A percentile compares a stretch with the other conserved stretches of the same genome.
phyloP scores from a whole-genome alignment of 176 grass and related monocot species.

The Poa annua region DNA sequence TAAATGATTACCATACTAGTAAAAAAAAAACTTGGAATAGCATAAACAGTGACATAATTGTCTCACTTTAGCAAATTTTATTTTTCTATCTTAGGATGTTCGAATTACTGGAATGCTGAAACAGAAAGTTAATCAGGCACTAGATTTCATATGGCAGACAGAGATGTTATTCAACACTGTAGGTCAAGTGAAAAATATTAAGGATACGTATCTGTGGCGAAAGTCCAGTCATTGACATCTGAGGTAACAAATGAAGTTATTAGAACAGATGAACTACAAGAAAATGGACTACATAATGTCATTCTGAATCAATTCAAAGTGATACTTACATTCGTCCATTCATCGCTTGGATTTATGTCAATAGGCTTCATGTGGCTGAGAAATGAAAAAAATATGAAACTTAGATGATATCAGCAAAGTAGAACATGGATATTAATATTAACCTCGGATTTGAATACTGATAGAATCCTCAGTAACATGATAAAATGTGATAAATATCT shows the following conservation, averaged over 20 bases:
- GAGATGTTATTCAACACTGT: neutral
- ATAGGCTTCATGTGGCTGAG: slow-evolving; percentile 74
- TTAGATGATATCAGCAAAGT: slow-evolving; percentile 35
- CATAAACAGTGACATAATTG: slow-evolving; percentile 46
- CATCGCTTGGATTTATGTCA: slow-evolving; percentile 80
- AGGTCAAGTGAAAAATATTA: slow-evolving; percentile 30
- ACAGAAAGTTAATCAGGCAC: slow-evolving; percentile 12
- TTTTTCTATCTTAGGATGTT: neutral
- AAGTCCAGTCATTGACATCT: slow-evolving; percentile 91
- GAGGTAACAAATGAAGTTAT: slow-evolving; percentile 45
- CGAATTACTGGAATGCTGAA: slow-evolving; percentile 5
- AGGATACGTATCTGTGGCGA: slow-evolving; percentile 92
- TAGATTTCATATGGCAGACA: slow-evolving; percentile 6
- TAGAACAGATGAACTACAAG: slow-evolving; percentile 27
- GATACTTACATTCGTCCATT: slow-evolving; percentile 87
- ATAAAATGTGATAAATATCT: neutral
- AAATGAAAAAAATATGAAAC: slow-evolving; percentile 38
- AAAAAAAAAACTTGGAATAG: slow-evolving; percentile 9
- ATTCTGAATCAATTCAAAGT: neutral
- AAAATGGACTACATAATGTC: slow-evolving; percentile 6
- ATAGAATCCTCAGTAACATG: neutral
- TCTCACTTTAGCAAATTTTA: neutral
- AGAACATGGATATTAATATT: slow-evolving; percentile 23
- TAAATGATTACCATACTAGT: neutral
- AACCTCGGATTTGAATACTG: slow-evolving; percentile 24